A percentile compares a stretch with the other conserved stretches of the same genome.
These are phyloP conservation scores for Anisogramma anomala DNA, from an alignment of 2,329 filamentous ascomycete genomes.

Conservation along the genomic window DNA sequence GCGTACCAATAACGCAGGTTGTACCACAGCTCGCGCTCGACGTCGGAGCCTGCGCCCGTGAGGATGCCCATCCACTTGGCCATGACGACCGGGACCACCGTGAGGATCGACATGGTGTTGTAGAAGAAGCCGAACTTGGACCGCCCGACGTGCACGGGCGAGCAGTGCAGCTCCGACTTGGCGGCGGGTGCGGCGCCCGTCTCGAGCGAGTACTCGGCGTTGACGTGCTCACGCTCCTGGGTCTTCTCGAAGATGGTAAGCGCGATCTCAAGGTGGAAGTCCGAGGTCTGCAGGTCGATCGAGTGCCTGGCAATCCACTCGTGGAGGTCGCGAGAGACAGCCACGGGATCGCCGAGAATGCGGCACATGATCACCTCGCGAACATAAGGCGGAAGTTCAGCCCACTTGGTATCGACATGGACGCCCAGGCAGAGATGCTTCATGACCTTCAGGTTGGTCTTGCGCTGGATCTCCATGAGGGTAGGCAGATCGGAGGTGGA, in stretches of 20 bases:
- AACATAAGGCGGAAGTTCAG: slow-evolving; percentile 20
- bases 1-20: slow-evolving; percentile 20
- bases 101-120: slow-evolving; percentile 14
- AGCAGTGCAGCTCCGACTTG: slow-evolving; percentile 14
- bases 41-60: slow-evolving; percentile 24
- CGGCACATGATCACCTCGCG: slow-evolving; percentile 22
- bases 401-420: slow-evolving; percentile 24
- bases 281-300: slow-evolving; percentile 19
- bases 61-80: slow-evolving; percentile 26
- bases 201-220: slow-evolving; percentile 15
- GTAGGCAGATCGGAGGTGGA: slow-evolving; percentile 19
- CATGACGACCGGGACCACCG: slow-evolving; percentile 18
- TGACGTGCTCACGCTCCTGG: slow-evolving; percentile 14
- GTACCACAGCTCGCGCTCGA: slow-evolving; percentile 27
- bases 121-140: slow-evolving; percentile 9
- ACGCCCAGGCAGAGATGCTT: slow-evolving; percentile 24
- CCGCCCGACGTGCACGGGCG: slow-evolving; percentile 13
- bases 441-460: slow-evolving; percentile 23
- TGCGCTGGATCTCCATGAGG: slow-evolving; percentile 19
- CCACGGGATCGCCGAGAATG: slow-evolving; percentile 19
- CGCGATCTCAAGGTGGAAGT: slow-evolving; percentile 21
- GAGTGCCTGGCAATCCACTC: slow-evolving; percentile 18
- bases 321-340: slow-evolving; percentile 17
- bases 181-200: slow-evolving; percentile 10
- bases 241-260: slow-evolving; percentile 16